Evolutionary conservation across 805 yeast species (phyloP).

Genomic region (Candida pini): DNA sequence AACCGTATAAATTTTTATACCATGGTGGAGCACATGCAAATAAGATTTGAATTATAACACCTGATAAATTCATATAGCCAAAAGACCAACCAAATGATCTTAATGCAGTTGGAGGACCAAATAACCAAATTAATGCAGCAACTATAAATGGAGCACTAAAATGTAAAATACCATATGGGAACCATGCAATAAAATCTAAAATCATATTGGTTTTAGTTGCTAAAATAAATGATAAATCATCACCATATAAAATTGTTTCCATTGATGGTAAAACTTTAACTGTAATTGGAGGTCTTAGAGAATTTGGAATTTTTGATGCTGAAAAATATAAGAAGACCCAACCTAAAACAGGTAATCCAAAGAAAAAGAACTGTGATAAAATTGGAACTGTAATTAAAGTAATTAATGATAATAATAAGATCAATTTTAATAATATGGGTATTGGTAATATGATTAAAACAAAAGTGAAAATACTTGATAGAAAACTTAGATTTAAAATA

Average conservation of each 20-base stretch:
- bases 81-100: constrained; percentile 86
- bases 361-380: constrained; percentile 77
- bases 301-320: constrained; percentile 65
- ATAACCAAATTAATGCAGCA: constrained; percentile 69
- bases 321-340: constrained; percentile 84
- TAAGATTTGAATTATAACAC: constrained; percentile 71
- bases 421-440: constrained; percentile 32
- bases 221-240: constrained; percentile 75
- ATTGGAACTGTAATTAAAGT: constrained; percentile 60
- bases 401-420: constrained; percentile 33
- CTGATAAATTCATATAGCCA: constrained; percentile 86
- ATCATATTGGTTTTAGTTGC: constrained; percentile 63
- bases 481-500: constrained; percentile 33
- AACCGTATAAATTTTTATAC: constrained; percentile 78
- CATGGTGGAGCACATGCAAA: constrained; percentile 97
- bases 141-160: constrained; percentile 83
- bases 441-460: constrained; percentile 58
- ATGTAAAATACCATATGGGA: constrained; percentile 88
- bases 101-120: constrained; percentile 85
- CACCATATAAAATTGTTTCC: constrained; percentile 90
- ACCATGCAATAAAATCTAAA: constrained; percentile 86
- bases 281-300: constrained; percentile 80
- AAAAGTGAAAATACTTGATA: constrained; percentile 47
- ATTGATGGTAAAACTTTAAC: constrained; percentile 86
- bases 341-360: constrained; percentile 75